A percentile compares a stretch with the other conserved stretches of the same genome.
Evolutionary conservation across 352 stramenopile genomes (phyloP).

Genomic region (Elongisporangium anandrum): DNA sequence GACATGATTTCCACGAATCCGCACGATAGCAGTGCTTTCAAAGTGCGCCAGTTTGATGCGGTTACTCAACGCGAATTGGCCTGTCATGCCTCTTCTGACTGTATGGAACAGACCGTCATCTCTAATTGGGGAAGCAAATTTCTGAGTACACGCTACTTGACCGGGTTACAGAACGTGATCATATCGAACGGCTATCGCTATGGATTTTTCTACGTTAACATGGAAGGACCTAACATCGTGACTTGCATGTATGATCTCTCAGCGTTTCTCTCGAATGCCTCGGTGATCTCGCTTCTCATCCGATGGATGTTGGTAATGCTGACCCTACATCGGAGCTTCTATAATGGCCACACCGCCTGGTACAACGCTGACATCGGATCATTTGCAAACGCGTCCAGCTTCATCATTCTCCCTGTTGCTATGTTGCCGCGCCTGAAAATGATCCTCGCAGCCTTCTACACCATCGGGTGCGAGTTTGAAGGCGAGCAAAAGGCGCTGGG

Average conservation of each 20-base stretch:
- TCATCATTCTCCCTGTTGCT: background rate
- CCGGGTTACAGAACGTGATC: slow-evolving; percentile 1
- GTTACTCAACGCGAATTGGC: background rate
- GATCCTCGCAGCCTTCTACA: background rate
- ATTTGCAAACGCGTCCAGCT: background rate
- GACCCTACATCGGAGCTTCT: background rate
- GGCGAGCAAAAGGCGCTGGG: background rate
- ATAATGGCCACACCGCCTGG: background rate
- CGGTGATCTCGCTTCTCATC: background rate
- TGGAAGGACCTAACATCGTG: background rate
- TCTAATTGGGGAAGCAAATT: background rate
- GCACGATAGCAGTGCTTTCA: slow-evolving; percentile 14
- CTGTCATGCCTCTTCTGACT: background rate
- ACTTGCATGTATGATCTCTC: slow-evolving; percentile 2
- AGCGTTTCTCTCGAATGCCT: slow-evolving; percentile 7
- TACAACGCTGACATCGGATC: background rate
- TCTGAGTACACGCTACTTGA: background rate
- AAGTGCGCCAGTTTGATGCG: background rate
- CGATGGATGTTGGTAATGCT: slow-evolving; percentile 6
- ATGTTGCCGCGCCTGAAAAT: background rate
- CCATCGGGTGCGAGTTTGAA: slow-evolving; percentile 1
- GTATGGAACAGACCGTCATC: background rate
- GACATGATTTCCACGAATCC: background rate
- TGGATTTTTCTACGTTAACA: slow-evolving; percentile 9
- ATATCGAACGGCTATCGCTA: slow-evolving; percentile 10